Percentiles rank a stretch among this genome's conserved stretches.
phyloP scores from a whole-genome alignment of 2,329 filamentous ascomycete genomes.

The Neurospora sp. region DNA sequence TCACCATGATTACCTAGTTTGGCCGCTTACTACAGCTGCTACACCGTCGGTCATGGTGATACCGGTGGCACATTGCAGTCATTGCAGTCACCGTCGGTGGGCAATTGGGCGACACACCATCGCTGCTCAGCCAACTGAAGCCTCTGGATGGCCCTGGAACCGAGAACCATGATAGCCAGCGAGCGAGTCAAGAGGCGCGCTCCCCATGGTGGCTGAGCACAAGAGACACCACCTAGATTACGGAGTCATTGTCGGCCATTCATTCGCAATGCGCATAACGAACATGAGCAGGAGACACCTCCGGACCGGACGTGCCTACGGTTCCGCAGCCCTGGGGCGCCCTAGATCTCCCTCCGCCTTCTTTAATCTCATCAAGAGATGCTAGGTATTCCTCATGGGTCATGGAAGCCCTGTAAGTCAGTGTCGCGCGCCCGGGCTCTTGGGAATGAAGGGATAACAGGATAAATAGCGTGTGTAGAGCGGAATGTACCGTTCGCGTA shows the following conservation, averaged over 20 bases:
- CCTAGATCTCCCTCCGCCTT: background rate
- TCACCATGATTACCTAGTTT: background rate
- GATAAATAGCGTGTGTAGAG: background rate
- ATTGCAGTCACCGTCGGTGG: background rate
- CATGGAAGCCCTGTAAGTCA: background rate
- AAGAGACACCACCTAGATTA: background rate
- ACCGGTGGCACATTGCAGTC: background rate
- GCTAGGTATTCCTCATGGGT: background rate
- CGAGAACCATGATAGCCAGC: background rate
- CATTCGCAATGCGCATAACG: background rate
- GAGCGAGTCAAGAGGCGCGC: background rate
- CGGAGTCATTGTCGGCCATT: background rate
- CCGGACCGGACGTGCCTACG: background rate
- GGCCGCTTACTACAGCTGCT: background rate
- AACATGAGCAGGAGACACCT: background rate
- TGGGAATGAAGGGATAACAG: background rate
- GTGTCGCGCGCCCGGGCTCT: background rate
- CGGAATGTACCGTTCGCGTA: background rate
- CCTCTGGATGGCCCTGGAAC: background rate
- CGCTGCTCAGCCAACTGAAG: background rate
- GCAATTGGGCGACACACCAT: background rate
- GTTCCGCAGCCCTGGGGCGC: background rate
- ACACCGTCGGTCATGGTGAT: background rate
- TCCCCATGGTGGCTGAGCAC: background rate
- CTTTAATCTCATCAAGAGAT: background rate